These are phyloP conservation scores for Kwoniella pini DNA, from an alignment of 768 basidiomycete species.

Conservation along the genomic window DNA sequence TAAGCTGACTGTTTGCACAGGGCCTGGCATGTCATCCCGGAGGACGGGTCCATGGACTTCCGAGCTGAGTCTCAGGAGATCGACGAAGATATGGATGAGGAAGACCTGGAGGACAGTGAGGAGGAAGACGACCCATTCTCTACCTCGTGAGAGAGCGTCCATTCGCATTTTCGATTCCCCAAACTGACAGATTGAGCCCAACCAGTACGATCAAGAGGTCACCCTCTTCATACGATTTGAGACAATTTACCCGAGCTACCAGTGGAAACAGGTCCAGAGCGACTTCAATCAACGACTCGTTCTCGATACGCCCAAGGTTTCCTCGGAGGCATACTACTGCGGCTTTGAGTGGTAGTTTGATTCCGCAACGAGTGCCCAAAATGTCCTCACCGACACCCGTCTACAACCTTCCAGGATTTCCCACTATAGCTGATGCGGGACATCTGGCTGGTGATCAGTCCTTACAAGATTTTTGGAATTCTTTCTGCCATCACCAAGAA, in stretches of 20 bases:
- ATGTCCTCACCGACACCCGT: constrained; percentile 61
- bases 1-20: constrained; percentile 34
- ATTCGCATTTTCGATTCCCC: constrained; percentile 61
- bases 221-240: constrained; percentile 58
- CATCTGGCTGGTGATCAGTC: constrained; percentile 51
- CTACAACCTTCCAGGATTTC: constrained; percentile 75
- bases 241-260: constrained; percentile 6
- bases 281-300: constrained; percentile 8
- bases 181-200: constrained; percentile 62
- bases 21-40: constrained; percentile 56
- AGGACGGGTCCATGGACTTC: constrained; percentile 72
- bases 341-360: constrained; percentile 4
- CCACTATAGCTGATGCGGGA: constrained; percentile 81
- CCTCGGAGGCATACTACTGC: constrained; percentile 26
- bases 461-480: constrained; percentile 65
- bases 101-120: constrained; percentile 77
- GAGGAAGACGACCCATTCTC: constrained; percentile 69
- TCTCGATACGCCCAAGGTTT: constrained; percentile 12
- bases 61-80: constrained; percentile 57
- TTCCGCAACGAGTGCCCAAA: neutral
- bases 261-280: constrained; percentile 7
- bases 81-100: constrained; percentile 70
- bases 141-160: constrained; percentile 82
- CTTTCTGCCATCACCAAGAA: constrained; percentile 90
- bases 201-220: constrained; percentile 70